Evolutionary conservation across 345 rosid genomes (phyloP).

Genomic region (Passiflora organensis): DNA sequence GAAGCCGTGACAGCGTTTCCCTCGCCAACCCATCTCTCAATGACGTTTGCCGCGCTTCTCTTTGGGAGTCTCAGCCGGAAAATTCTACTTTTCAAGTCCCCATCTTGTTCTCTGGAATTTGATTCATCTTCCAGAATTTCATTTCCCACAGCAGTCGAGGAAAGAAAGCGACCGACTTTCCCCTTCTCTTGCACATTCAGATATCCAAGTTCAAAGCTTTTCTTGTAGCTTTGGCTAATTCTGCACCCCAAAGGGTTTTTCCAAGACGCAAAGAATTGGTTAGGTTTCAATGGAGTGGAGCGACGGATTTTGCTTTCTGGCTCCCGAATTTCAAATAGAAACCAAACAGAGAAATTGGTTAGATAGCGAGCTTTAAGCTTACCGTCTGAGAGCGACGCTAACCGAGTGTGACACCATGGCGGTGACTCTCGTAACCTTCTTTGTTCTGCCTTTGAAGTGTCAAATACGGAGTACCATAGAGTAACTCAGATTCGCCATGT

Average conservation of each 20-base stretch:
- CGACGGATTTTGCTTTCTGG: no score
- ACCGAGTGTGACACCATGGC: neutral
- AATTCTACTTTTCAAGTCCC: constrained; percentile 65
- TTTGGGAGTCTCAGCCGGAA: constrained; percentile 76
- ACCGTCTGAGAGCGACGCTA: neutral
- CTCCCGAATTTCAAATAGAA: neutral
- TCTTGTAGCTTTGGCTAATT: neutral
- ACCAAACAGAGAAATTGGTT: neutral
- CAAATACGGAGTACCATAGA: no score
- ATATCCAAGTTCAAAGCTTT: constrained; percentile 3
- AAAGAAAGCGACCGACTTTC: constrained; percentile 12
- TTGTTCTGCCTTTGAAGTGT: neutral
- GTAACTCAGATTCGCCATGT: no score
- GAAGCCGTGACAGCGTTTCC: constrained; percentile 49
- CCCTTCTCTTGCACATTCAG: constrained; percentile 4
- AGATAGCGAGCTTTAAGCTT: neutral
- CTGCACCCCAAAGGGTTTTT: neutral
- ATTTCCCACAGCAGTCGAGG: constrained; percentile 29
- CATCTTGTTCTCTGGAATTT: constrained; percentile 32
- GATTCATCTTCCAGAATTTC: constrained; percentile 33
- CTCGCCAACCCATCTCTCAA: constrained; percentile 75
- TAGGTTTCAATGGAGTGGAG: no score
- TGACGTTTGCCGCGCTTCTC: constrained; percentile 64
- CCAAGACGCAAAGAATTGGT: neutral
- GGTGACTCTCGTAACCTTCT: no score